Evolutionary conservation across 257 asterid genomes (phyloP), one percentile per base, ranked within the genome.

Genomic region (Nicotiana benthamiana): DNA sequence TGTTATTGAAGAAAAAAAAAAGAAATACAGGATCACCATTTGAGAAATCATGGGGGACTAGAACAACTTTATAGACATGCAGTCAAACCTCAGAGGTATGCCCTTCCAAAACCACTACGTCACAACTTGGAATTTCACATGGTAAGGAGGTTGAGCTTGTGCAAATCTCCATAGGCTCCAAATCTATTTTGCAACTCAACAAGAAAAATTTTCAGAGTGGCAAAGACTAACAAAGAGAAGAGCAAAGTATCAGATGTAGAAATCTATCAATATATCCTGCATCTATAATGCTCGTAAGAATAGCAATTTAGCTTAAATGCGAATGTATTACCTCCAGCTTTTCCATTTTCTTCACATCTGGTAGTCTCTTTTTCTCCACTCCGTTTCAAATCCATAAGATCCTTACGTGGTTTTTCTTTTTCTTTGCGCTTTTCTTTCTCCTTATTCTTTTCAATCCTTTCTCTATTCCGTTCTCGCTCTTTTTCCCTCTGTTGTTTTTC

Each of bases 141-240:
- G 96, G 91, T 84, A 84, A 24, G 64, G 94, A 86, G 80, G 88
- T 85, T 75, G 88, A 83, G 87, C 63, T 86, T 16, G 88, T 20
- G 85, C 97, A 92, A 75, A 95, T 86, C 75, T 93, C 97, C 99
- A 95, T 91, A 28, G 98, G 97, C 83, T 93, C 98, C n/a, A 92
- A 90, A 81, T 90, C 98, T 93, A 87, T 75, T 56, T 81, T 72
- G 80, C 68, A 83, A 46, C 76, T 79, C 81, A 83, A 85, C 20
- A 81, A 82, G 64, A 59, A 77, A 46, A 56, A 46, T 3, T 64
- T 59, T 22, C 48, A 56, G 62, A 18, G 40, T 72, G 59, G 26
- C 59, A 72, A 72, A 72, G 36, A 46, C 78, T 30, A 72, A 24
- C 36, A 72, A 26, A 72, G 78, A 46, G 26, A 72, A 12, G 12